Evolutionary conservation across 768 basidiomycete species (phyloP).

Genomic region (Boletus insuetus): DNA sequence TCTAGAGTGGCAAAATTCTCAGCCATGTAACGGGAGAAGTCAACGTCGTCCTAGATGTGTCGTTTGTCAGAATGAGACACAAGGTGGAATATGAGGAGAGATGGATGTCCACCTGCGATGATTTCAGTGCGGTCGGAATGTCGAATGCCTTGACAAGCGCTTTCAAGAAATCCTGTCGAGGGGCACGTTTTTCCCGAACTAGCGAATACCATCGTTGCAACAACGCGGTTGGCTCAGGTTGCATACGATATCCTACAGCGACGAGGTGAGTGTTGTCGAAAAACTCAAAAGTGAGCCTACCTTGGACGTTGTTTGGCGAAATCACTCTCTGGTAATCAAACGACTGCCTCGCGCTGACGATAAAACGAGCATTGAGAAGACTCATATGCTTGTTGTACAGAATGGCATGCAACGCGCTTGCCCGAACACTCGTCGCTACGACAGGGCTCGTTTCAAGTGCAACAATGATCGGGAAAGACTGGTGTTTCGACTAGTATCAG

Average conservation of each 20-base stretch:
- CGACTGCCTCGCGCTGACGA: conserved; percentile 74
- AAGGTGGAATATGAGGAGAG: no score
- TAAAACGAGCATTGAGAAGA: conserved; percentile 81
- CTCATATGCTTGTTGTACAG: conserved; percentile 89
- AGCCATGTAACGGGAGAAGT: conserved; percentile 88
- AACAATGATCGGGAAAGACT: conserved; percentile 91
- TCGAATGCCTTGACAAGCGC: conserved; percentile 82
- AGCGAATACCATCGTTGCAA: conserved; percentile 90
- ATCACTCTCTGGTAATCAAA: conserved; percentile 80
- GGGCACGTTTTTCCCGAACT: conserved; percentile 84
- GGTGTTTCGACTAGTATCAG: conserved; percentile 1
- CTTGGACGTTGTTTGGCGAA: conserved; percentile 46
- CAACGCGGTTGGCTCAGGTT: conserved; percentile 66
- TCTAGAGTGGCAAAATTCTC: conserved; percentile 93
- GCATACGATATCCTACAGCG: conserved; percentile 58
- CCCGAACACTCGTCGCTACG: conserved; percentile 61
- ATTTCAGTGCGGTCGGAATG: conserved; percentile 53
- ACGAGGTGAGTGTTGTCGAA: background rate
- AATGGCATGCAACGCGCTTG: conserved; percentile 74
- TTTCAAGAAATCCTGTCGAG: conserved; percentile 85
- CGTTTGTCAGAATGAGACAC: background rate
- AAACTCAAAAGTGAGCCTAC: conserved; percentile 32
- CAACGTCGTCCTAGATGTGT: conserved; percentile 64
- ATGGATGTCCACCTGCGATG: conserved; percentile 50
- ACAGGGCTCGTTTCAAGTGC: conserved; percentile 87